phyloP scores from a whole-genome alignment of 75 land plant genomes.

The Selaginella moellendorffii region DNA sequence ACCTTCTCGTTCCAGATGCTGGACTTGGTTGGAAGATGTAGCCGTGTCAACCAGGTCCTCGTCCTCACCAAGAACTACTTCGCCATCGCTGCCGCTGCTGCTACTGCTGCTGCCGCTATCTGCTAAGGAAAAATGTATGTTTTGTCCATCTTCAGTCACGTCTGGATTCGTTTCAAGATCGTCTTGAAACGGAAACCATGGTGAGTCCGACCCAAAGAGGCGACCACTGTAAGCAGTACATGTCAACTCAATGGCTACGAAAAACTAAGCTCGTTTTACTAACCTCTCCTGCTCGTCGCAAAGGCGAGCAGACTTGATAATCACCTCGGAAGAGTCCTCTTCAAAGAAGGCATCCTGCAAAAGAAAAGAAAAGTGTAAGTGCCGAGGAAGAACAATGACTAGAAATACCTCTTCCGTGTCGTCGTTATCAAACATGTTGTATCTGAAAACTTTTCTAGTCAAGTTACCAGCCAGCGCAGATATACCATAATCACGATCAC shows the following conservation, averaged over 20 bases:
- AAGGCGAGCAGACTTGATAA: neutral
- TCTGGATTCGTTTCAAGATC: neutral
- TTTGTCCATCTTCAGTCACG: constrained; percentile 1
- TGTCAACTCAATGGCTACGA: neutral
- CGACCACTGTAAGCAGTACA: neutral
- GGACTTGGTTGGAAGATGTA: constrained; percentile 15
- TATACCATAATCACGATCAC: neutral
- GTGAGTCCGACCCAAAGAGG: neutral
- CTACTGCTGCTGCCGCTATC: constrained; percentile 1
- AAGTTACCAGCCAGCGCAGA: neutral
- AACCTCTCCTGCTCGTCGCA: neutral
- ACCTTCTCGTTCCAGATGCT: too few species aligned
- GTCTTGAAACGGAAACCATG: constrained; percentile 9
- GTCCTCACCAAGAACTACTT: constrained; percentile 39
- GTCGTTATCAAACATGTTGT: neutral
- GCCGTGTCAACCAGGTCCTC: constrained; percentile 51
- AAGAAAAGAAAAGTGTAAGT: too few species aligned
- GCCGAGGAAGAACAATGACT: too few species aligned
- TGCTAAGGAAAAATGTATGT: neutral
- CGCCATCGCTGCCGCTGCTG: constrained; percentile 10
- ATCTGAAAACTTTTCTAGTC: neutral
- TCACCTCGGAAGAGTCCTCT: neutral
- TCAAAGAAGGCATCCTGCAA: neutral
- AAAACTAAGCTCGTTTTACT: neutral
- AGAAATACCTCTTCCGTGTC: neutral